phyloP scores from a whole-genome alignment of 1,284 basidiomycete species.

The Microbotryum saponariae region DNA sequence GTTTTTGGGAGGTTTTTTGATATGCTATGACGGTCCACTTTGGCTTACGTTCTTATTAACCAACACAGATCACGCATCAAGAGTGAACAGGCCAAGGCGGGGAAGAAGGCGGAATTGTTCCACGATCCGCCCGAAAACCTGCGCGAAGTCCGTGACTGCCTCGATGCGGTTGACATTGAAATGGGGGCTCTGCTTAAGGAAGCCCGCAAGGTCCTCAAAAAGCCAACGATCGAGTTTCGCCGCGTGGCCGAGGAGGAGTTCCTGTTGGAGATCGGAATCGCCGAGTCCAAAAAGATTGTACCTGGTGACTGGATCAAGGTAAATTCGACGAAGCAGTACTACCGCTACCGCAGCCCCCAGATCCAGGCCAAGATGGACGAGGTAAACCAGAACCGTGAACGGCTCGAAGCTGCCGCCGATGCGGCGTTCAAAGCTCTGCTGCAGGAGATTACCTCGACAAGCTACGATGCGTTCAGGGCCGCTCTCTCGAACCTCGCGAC shows the following conservation, averaged over 20 bases:
- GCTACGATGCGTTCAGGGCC: slow-evolving; percentile 60
- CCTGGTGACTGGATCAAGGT: slow-evolving; percentile 74
- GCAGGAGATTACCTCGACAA: slow-evolving; percentile 50
- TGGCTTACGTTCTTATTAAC: no score
- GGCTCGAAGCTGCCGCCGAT: slow-evolving; percentile 54
- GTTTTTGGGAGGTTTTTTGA: slow-evolving; percentile 28
- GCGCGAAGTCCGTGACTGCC: slow-evolving; percentile 43
- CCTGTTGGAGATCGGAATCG: slow-evolving; percentile 61
- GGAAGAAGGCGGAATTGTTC: slow-evolving; percentile 64
- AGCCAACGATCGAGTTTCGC: slow-evolving; percentile 68
- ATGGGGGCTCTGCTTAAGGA: slow-evolving; percentile 66
- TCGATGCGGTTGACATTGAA: slow-evolving; percentile 61
- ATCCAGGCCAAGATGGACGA: slow-evolving; percentile 57
- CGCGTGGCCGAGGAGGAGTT: slow-evolving; percentile 48
- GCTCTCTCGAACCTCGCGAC: slow-evolving; percentile 68
- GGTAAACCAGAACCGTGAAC: slow-evolving; percentile 69
- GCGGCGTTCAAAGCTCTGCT: slow-evolving; percentile 63
- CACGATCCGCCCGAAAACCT: slow-evolving; percentile 27
- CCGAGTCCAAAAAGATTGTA: slow-evolving; percentile 57
- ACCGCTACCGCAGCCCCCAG: slow-evolving; percentile 78
- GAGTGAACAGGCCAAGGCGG: slow-evolving; percentile 58
- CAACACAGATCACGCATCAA: slow-evolving; percentile 45
- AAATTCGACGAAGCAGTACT: slow-evolving; percentile 64
- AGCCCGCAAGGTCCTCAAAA: slow-evolving; percentile 62
- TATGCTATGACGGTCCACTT: no score